Conservation (phyloP, 169 alveolate species). For the Eimeria maxima region DNA sequence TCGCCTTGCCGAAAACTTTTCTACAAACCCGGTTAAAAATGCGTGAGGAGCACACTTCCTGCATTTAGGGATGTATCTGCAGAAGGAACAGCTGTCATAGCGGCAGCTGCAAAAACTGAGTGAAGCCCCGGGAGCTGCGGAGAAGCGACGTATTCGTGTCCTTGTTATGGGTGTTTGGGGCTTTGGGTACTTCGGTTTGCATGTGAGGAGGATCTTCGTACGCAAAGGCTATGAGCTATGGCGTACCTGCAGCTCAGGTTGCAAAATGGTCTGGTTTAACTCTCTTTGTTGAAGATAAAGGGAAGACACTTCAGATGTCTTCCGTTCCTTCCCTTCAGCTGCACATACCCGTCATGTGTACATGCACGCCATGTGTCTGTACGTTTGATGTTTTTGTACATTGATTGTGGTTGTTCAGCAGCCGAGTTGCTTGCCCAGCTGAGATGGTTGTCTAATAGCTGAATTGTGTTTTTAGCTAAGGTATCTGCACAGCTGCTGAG, state of each 20-base stretch:
- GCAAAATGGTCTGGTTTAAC: neutral
- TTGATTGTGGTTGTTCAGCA: neutral
- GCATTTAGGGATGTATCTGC: neutral
- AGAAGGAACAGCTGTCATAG: neutral
- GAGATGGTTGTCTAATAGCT: neutral
- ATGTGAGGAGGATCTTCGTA: neutral
- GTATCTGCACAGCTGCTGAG: neutral
- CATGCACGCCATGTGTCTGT: neutral
- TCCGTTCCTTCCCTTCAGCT: neutral
- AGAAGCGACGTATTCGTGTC: neutral
- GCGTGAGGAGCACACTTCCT: slow-evolving; percentile 23
- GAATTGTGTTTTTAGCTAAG: neutral
- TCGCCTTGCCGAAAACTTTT: slow-evolving; percentile 53
- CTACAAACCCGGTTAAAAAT: slow-evolving; percentile 56
- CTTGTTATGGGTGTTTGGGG: neutral
- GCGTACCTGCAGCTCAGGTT: slow-evolving; percentile 14
- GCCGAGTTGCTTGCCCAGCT: neutral
- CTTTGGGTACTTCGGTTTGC: neutral
- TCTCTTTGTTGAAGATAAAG: neutral
- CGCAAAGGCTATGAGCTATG: neutral
- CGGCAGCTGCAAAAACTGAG: neutral
- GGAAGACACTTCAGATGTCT: neutral
- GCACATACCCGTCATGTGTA: neutral
- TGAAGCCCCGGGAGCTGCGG: neutral
- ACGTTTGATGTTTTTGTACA: neutral